Conservation (phyloP, 202 grass and related monocot genomes). For the Schoenoplectus triqueter region DNA sequence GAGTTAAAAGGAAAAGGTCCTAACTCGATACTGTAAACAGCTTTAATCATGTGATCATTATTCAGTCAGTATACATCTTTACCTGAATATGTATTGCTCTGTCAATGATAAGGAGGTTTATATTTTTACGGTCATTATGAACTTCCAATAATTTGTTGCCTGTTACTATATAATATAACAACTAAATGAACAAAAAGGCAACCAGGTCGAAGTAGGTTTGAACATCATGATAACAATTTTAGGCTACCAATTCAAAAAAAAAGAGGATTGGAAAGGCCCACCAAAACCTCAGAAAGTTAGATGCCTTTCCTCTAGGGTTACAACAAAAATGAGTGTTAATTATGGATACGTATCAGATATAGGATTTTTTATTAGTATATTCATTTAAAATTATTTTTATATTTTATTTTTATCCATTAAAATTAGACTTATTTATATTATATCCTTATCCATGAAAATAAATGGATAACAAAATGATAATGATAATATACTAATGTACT, state of each 20-base stretch:
- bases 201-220: conserved; percentile 27
- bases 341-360: no score
- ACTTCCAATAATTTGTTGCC: conserved; percentile 28
- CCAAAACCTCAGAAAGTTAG: conserved; percentile 37
- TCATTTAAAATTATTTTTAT: no score
- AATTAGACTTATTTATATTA: no score
- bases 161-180: neutral
- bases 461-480: no score
- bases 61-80: neutral
- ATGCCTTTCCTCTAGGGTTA: conserved; percentile 35
- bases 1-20: neutral
- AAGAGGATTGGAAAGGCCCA: conserved; percentile 23
- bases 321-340: neutral
- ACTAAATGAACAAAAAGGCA: neutral
- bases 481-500: no score
- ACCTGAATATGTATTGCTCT: neutral
- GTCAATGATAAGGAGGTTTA: conserved; percentile 1
- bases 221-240: conserved; percentile 38
- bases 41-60: conserved; percentile 26
- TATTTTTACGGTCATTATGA: conserved; percentile 12
- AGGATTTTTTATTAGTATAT: no score
- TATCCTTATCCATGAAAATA: no score
- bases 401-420: no score
- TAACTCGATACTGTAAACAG: neutral
- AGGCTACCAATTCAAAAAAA: conserved; percentile 30